Evolutionary conservation across 2,329 filamentous ascomycete genomes (phyloP).

Genomic region (Sporothrix variecibatus): DNA sequence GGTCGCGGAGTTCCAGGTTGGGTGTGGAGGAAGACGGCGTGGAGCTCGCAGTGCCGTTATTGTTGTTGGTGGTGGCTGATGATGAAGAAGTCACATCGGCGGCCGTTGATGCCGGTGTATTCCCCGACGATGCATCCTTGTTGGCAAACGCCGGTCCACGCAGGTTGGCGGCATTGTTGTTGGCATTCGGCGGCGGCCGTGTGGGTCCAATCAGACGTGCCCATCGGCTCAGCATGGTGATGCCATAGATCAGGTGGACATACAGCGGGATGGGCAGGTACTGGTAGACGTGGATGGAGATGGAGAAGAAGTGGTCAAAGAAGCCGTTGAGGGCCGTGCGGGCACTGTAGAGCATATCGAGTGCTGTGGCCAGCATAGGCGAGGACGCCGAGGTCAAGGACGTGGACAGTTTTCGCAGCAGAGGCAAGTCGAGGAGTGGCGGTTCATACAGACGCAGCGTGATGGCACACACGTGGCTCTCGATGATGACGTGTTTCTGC

Average conservation of each 20-base stretch:
- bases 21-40: not conserved
- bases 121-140: not conserved
- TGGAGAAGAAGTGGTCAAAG: conserved; percentile 51
- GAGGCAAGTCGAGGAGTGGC: conserved; percentile 44
- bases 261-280: conserved; percentile 49
- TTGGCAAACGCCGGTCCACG: not conserved
- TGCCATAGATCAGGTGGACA: conserved; percentile 52
- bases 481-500: conserved; percentile 42
- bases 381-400: conserved; percentile 43
- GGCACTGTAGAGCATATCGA: conserved; percentile 54
- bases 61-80: not conserved
- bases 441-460: conserved; percentile 52
- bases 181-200: not conserved
- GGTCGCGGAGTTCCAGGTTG: conserved; percentile 1
- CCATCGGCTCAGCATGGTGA: conserved; percentile 55
- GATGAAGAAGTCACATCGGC: not conserved
- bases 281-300: conserved; percentile 48
- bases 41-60: not conserved
- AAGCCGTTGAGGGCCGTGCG: conserved; percentile 50
- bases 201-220: conserved; percentile 45
- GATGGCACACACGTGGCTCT: conserved; percentile 45
- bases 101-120: not conserved
- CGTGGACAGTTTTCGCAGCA: conserved; percentile 47
- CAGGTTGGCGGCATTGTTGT: not conserved
- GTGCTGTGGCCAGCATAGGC: conserved; percentile 41